These are phyloP conservation scores for Daedalea quercina DNA, from an alignment of 768 basidiomycete species.

Conservation along the genomic window DNA sequence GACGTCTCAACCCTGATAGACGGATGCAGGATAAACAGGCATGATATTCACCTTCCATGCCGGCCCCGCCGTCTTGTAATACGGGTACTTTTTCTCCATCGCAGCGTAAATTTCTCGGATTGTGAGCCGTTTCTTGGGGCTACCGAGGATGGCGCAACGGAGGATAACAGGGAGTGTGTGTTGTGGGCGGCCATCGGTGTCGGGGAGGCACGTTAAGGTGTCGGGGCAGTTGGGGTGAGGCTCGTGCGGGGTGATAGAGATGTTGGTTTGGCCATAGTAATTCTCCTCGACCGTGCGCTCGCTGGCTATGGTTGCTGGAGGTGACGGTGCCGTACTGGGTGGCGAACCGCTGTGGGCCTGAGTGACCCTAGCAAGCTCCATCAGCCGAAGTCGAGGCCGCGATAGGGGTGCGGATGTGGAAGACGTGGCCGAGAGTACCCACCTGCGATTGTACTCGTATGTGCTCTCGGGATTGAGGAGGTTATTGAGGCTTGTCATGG, in stretches of 20 bases:
- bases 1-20: not conserved
- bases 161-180: conserved; percentile 83
- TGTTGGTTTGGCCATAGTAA: conserved; percentile 17
- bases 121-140: conserved; percentile 66
- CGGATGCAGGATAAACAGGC: not conserved
- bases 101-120: conserved; percentile 83
- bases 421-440: not conserved
- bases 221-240: conserved; percentile 76
- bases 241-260: conserved; percentile 20
- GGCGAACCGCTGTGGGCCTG: conserved; percentile 9
- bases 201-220: conserved; percentile 68
- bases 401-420: conserved; percentile 4
- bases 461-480: conserved; percentile 22
- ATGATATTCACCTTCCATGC: conserved; percentile 69
- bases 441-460: conserved; percentile 18
- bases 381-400: not conserved
- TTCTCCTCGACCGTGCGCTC: conserved; percentile 8
- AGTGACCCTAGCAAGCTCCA: conserved; percentile 8
- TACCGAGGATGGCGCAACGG: conserved; percentile 78
- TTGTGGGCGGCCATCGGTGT: conserved; percentile 73
- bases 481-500: conserved; percentile 22
- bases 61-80: conserved; percentile 72
- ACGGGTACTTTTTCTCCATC: conserved; percentile 81
- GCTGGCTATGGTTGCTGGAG: conserved; percentile 7
- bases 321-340: conserved; percentile 12